Evolutionary conservation across 768 basidiomycete genomes (phyloP).

Genomic region (Naganishia vaughanmartiniae): DNA sequence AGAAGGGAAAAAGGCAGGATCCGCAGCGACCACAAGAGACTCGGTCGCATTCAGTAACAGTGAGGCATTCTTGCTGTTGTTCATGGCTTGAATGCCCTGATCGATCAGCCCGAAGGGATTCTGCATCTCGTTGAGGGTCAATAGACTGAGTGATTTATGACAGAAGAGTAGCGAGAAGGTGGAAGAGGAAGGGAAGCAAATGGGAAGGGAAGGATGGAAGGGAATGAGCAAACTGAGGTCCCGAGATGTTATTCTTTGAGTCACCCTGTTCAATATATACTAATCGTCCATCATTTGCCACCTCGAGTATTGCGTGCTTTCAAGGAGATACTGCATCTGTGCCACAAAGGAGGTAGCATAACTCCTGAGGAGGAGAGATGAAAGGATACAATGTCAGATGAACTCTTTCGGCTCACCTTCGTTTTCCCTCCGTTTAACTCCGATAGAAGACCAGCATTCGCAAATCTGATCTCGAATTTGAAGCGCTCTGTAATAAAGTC

Average conservation of each 20-base stretch:
- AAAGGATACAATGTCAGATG: background rate
- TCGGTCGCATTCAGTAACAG: background rate
- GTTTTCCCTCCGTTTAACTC: background rate
- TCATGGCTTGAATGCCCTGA: background rate
- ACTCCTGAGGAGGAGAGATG: background rate
- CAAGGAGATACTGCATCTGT: background rate
- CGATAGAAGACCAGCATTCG: no score
- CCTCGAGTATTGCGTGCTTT: background rate
- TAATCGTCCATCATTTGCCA: background rate
- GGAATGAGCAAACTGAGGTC: background rate
- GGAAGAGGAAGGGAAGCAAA: background rate
- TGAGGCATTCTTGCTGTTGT: background rate
- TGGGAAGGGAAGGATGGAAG: background rate
- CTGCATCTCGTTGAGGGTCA: background rate
- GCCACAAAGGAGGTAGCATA: background rate
- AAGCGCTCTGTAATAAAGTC: no score
- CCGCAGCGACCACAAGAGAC: background rate
- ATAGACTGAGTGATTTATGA: no score
- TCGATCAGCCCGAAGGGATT: background rate
- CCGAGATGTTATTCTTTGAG: background rate
- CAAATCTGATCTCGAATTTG: no score
- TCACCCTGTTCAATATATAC: background rate
- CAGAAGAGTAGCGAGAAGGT: background rate
- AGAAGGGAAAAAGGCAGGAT: slow-evolving; percentile 4
- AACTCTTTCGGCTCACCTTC: background rate